These are phyloP conservation scores for Cryptosporidium felis DNA, from an alignment of 169 alveolate genomes.

Conservation along the genomic window DNA sequence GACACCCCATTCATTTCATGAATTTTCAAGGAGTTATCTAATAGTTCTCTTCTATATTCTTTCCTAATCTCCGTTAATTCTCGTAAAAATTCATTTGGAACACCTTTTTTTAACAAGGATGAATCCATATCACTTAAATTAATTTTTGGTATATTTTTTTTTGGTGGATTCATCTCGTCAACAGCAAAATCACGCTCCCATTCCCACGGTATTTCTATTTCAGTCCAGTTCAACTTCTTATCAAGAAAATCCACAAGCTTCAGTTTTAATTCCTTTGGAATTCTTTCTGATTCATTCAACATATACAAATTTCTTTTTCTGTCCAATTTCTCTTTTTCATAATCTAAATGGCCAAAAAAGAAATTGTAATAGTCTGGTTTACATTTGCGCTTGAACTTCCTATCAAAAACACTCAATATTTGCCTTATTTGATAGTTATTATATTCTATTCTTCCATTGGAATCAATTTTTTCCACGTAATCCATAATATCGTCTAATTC, in stretches of 20 bases:
- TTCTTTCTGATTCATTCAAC: not conserved
- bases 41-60: slow-evolving; percentile 18
- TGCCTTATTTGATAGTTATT: slow-evolving; percentile 47
- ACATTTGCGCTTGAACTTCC: slow-evolving; percentile 5
- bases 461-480: slow-evolving; percentile 23
- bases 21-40: slow-evolving; percentile 16
- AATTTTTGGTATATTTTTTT: not conserved
- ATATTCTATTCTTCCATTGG: slow-evolving; percentile 41
- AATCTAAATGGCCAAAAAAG: slow-evolving; percentile 39
- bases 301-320: not conserved
- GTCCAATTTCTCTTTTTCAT: slow-evolving; percentile 33
- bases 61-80: slow-evolving; percentile 56
- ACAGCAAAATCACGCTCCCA: slow-evolving; percentile 62
- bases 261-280: slow-evolving; percentile 31
- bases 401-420: slow-evolving; percentile 31
- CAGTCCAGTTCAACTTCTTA: slow-evolving; percentile 44
- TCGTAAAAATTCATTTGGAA: slow-evolving; percentile 46
- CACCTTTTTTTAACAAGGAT: not conserved
- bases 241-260: slow-evolving; percentile 50
- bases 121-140: slow-evolving; percentile 40
- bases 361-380: slow-evolving; percentile 53
- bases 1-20: slow-evolving; percentile 31
- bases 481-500: slow-evolving; percentile 41
- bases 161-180: not conserved
- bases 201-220: slow-evolving; percentile 63